Conservation (phyloP, 495 filamentous ascomycete genomes). For the Diplogelasinospora grovesii region DNA sequence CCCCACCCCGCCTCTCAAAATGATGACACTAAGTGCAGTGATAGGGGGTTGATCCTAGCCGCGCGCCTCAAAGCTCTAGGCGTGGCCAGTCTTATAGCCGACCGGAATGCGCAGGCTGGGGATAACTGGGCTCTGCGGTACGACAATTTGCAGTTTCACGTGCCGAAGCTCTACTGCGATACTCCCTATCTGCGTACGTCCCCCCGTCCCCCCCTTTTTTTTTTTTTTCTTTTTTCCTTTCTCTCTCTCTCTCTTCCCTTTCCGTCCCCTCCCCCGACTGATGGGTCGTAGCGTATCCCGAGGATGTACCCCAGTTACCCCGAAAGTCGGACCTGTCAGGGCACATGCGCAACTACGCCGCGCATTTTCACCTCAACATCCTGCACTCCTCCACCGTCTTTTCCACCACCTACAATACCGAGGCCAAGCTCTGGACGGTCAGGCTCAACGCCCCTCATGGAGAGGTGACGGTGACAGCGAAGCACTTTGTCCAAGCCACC, state of each 20-base stretch:
- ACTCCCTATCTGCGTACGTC: constrained; percentile 22
- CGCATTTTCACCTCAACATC: constrained; percentile 23
- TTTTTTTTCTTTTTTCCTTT: no score
- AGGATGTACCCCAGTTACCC: no score
- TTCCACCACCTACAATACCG: constrained; percentile 17
- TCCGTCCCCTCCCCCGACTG: no score
- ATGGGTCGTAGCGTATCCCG: no score
- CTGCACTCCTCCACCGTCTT: constrained; percentile 20
- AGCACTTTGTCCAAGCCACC: constrained; percentile 30
- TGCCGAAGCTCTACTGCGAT: constrained; percentile 21
- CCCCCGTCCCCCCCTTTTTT: no score
- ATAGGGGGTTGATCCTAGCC: constrained; percentile 18
- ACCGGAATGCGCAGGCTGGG: constrained; percentile 23
- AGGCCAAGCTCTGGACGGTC: constrained; percentile 18
- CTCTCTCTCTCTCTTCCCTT: no score
- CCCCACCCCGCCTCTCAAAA: no score
- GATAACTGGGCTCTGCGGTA: constrained; percentile 33
- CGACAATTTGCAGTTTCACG: constrained; percentile 27
- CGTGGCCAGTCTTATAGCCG: constrained; percentile 27
- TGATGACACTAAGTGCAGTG: no score
- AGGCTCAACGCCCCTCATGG: constrained; percentile 8
- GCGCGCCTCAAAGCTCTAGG: constrained; percentile 30
- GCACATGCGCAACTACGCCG: constrained; percentile 19
- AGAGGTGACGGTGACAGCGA: constrained; percentile 9
- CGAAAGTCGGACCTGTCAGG: constrained; percentile 17